Evolutionary conservation across 108 stramenopile genomes (phyloP), one percentile per base, ranked within the genome.

Genomic region (Skeletonema menzelii): DNA sequence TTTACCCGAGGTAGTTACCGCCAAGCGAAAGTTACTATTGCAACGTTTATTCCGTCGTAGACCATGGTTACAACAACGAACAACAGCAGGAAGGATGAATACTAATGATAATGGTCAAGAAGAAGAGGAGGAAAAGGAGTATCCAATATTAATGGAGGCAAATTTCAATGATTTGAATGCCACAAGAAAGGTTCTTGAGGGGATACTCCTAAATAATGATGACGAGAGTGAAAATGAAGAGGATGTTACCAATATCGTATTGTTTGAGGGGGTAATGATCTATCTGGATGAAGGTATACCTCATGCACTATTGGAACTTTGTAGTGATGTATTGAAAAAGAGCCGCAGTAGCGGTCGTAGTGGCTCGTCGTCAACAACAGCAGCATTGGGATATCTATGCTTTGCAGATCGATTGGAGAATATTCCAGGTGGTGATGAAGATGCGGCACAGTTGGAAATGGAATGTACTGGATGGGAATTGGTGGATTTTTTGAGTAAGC

Each of bases 261-360:
- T 92, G 8, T 85, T 88, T 64, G 91, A 92, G 67, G 91, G 87
- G 2, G 91, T 92, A 37, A 83, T 92, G 83, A 92, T 92, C 44
- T 92, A 88, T 74, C 75, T 92, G 19, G 73, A 92, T 60, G 78
- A 84, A 19, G 89, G 85, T 22, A 49, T 87, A 32, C 91, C 89
- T 0, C 77, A 73, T 64, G 44, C 76, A 2, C 57, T 91, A 19
- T 74, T 91, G 34, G 14, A 69, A 35, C 8, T 81, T 15, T 83
- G 86, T 56, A 80, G 78, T 37, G 63, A 79, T 17, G 56, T 82
- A 27, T 62, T 84, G 42, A 74, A 47, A 5, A 53, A 67, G 53
- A 56, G 46, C 20, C 53, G 28, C 40, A 69, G 42, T n/a, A 47
- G 13, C 31, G 3, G 7, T 4, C 0, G 7, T 19, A 13, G 15